A percentile compares a stretch with the other conserved stretches of the same genome.
Conservation (phyloP, 768 basidiomycete genomes). For the Tephrocybe sp. region DNA sequence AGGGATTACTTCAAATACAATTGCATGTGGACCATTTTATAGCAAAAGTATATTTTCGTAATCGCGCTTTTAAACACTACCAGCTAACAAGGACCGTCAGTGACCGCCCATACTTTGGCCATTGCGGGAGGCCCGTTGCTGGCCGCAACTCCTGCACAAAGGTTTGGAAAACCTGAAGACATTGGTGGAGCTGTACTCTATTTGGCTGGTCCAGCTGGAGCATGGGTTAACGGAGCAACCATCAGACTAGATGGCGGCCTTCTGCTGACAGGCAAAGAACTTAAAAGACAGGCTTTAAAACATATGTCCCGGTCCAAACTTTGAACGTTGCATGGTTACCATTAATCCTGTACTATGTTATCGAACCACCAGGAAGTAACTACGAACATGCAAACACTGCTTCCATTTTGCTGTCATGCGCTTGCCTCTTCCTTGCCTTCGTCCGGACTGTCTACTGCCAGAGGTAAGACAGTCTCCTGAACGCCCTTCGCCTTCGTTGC, state of each 20-base stretch:
- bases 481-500: slow-evolving; percentile 2
- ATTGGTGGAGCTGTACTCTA: slow-evolving; percentile 62
- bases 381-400: too few species aligned
- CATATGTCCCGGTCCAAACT: slow-evolving; percentile 27
- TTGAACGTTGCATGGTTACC: slow-evolving; percentile 8
- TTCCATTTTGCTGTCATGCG: neutral
- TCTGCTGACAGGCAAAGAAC: slow-evolving; percentile 27
- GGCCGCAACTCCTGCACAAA: slow-evolving; percentile 41
- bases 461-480: neutral
- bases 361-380: neutral
- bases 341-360: neutral
- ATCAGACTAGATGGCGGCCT: slow-evolving; percentile 61
- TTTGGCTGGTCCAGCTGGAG: slow-evolving; percentile 56
- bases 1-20: slow-evolving; percentile 59
- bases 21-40: slow-evolving; percentile 53
- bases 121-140: slow-evolving; percentile 40
- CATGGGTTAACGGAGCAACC: slow-evolving; percentile 63
- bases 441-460: neutral
- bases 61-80: neutral
- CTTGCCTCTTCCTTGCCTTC: neutral
- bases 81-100: slow-evolving; percentile 23
- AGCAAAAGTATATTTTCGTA: slow-evolving; percentile 33
- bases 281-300: slow-evolving; percentile 19
- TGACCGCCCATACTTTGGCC: slow-evolving; percentile 54
- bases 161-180: slow-evolving; percentile 64